These are phyloP conservation scores for Metschnikowia picachoensis DNA, from an alignment of 805 yeast species.

Conservation along the genomic window DNA sequence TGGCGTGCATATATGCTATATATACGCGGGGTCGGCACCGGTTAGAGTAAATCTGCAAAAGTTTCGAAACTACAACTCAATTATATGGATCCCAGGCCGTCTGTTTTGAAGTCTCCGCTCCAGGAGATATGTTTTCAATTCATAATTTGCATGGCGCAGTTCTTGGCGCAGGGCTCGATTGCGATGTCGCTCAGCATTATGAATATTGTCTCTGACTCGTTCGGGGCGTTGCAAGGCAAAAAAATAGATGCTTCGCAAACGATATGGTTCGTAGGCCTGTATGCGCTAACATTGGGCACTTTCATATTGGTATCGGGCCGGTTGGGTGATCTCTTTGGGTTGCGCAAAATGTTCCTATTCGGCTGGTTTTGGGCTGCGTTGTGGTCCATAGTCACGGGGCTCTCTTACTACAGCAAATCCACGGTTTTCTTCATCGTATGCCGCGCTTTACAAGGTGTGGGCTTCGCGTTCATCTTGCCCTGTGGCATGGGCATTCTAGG, in stretches of 20 bases:
- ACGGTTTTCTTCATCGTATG: conserved; percentile 48
- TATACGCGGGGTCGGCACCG: background rate
- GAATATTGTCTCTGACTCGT: conserved; percentile 32
- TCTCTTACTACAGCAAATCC: conserved; percentile 48
- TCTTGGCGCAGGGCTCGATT: conserved; percentile 35
- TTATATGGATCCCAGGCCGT: conserved; percentile 13
- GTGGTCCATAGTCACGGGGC: conserved; percentile 60
- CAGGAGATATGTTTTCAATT: conserved; percentile 14
- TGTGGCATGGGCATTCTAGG: conserved; percentile 56
- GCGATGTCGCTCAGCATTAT: conserved; percentile 37
- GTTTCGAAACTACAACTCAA: background rate
- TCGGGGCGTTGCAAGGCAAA: conserved; percentile 13
- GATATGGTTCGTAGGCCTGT: conserved; percentile 65
- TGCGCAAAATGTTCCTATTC: conserved; percentile 46
- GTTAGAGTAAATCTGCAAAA: background rate
- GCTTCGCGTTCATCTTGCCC: conserved; percentile 57
- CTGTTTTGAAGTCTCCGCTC: conserved; percentile 5
- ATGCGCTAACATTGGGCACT: conserved; percentile 68
- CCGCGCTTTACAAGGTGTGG: conserved; percentile 64
- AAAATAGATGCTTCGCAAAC: conserved; percentile 7
- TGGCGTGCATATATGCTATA: conserved; percentile 2
- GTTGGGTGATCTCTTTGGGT: conserved; percentile 69
- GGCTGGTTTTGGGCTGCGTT: conserved; percentile 56
- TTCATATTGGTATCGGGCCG: conserved; percentile 66
- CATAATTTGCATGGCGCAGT: conserved; percentile 26